phyloP scores from a whole-genome alignment of 2,329 filamentous ascomycete species.

The Claviceps arundinis region DNA sequence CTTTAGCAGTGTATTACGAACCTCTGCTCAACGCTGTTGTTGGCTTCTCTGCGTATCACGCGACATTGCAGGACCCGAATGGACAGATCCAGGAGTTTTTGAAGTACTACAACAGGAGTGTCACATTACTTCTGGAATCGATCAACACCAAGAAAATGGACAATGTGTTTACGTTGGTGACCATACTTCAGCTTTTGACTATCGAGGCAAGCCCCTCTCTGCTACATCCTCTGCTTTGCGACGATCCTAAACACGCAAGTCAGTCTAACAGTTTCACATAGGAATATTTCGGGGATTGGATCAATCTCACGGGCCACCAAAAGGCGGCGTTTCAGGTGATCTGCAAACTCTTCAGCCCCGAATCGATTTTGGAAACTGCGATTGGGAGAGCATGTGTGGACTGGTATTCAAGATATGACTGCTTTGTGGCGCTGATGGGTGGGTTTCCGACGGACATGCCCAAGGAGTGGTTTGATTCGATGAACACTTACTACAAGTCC shows the following conservation, averaged over 20 bases:
- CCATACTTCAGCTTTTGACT: slow-evolving; percentile 81
- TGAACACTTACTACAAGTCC: slow-evolving; percentile 48
- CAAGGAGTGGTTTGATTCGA: slow-evolving; percentile 62
- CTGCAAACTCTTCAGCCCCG: slow-evolving; percentile 61
- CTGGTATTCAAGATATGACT: slow-evolving; percentile 89
- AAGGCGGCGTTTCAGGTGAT: slow-evolving; percentile 77
- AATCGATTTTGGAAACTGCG: slow-evolving; percentile 58
- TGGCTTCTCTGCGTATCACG: slow-evolving; percentile 80
- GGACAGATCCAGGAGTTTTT: slow-evolving; percentile 73
- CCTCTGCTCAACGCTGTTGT: slow-evolving; percentile 76
- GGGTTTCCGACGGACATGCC: slow-evolving; percentile 62
- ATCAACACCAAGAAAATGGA: slow-evolving; percentile 59
- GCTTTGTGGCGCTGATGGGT: slow-evolving; percentile 71
- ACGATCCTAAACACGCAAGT: neutral
- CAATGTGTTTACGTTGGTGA: slow-evolving; percentile 62
- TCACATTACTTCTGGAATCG: slow-evolving; percentile 59
- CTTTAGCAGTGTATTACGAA: slow-evolving; percentile 59
- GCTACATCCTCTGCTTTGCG: neutral
- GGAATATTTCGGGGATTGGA: slow-evolving; percentile 94
- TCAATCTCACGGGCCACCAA: slow-evolving; percentile 85
- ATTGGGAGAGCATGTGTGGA: slow-evolving; percentile 59
- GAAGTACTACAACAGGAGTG: slow-evolving; percentile 79
- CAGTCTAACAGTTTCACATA: slow-evolving; percentile 22
- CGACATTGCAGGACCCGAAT: slow-evolving; percentile 54
- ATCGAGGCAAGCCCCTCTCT: slow-evolving; percentile 56